Evolutionary conservation across 177 flowering plant species (phyloP).

Genomic region (Vitis hybrid): DNA sequence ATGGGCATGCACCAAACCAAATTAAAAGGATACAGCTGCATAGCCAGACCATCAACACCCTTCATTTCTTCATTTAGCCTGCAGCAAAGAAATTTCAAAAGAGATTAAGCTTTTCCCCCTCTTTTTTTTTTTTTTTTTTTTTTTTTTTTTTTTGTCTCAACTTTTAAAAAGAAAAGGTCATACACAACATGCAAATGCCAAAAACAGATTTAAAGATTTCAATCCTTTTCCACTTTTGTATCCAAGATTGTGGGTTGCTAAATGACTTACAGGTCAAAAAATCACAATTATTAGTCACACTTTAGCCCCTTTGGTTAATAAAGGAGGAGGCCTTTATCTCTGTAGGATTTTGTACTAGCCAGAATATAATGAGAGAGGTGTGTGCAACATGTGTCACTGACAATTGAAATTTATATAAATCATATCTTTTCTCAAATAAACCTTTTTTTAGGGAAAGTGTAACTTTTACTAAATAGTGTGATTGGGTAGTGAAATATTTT

Average conservation of each 20-base stretch:
- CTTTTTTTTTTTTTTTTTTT: too few species aligned
- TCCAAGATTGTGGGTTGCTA: too few species aligned
- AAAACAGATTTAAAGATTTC: not conserved
- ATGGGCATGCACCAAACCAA: not conserved
- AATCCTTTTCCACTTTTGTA: too few species aligned
- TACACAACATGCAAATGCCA: not conserved
- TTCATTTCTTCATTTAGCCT: constrained; percentile 94
- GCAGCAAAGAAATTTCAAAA: constrained; percentile 22
- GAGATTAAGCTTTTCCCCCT: not conserved
- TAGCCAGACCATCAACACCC: constrained; percentile 62
- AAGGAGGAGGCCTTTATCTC: too few species aligned
- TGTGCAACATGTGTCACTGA: too few species aligned
- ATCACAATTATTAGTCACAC: too few species aligned
- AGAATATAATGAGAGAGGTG: too few species aligned
- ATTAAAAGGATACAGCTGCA: constrained; percentile 80
- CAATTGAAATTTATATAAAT: too few species aligned
- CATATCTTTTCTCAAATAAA: too few species aligned
- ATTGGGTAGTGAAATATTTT: not conserved
- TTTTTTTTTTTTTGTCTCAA: not conserved
- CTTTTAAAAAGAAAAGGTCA: not conserved
- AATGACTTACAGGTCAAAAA: too few species aligned
- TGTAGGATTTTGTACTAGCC: too few species aligned
- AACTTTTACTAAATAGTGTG: not conserved
- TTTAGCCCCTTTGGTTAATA: not conserved
- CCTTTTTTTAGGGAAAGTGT: not conserved